Percentiles rank a stretch among this genome's conserved stretches.
Conservation (phyloP, 352 stramenopile genomes). For the Peronospora belbahrii region DNA sequence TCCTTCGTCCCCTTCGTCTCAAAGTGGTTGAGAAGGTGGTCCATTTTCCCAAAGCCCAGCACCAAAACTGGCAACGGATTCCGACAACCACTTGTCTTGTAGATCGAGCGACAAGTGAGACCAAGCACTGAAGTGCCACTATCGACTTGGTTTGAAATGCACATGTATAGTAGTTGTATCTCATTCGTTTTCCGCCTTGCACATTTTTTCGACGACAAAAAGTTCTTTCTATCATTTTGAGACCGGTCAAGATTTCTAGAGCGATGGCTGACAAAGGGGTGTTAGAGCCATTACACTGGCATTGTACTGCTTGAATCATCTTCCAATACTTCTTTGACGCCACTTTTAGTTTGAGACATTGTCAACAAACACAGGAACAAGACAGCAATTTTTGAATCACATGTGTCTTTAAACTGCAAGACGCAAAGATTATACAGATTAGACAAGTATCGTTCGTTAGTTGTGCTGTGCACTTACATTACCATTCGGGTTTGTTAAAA, state of each 20-base stretch:
- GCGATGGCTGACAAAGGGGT: no score
- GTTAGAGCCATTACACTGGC: no score
- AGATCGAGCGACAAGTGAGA: conserved; percentile 6
- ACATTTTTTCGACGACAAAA: conserved; percentile 4
- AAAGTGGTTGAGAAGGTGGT: conserved; percentile 10
- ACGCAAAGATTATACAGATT: no score
- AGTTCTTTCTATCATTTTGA: no score
- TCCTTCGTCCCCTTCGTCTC: conserved; percentile 15
- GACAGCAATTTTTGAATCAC: no score
- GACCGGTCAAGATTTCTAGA: no score
- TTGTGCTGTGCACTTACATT: not conserved
- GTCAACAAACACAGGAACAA: no score
- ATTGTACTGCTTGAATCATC: no score
- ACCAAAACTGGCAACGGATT: conserved; percentile 6
- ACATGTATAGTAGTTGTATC: conserved; percentile 5
- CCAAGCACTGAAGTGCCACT: conserved; percentile 8
- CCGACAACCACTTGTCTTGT: conserved; percentile 2
- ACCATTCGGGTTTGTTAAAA: no score
- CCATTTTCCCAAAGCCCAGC: conserved; percentile 16
- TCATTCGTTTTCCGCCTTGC: not conserved
- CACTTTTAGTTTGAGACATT: no score
- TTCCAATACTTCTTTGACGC: no score
- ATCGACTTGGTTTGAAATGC: conserved; percentile 20
- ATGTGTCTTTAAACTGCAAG: no score
- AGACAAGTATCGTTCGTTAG: conserved; percentile 1